A percentile compares a stretch with the other conserved stretches of the same genome.
These are phyloP conservation scores for Ananas comosus DNA, from an alignment of 176 grass and related monocot genomes.

Conservation along the genomic window DNA sequence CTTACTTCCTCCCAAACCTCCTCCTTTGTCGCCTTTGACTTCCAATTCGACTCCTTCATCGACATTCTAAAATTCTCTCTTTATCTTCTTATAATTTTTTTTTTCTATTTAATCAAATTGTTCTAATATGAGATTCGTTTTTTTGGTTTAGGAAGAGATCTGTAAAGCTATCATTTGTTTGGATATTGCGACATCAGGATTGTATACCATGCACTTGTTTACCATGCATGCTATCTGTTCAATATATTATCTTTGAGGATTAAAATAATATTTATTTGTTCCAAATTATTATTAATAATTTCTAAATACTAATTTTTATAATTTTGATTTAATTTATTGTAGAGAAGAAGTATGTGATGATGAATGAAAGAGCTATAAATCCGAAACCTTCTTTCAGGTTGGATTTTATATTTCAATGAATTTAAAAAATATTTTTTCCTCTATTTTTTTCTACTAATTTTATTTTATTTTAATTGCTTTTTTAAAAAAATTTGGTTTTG, in stretches of 20 bases:
- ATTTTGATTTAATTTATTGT: no score
- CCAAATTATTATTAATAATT: no score
- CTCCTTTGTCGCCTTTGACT: constrained; percentile 64
- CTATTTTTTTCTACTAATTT: no score
- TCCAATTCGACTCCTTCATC: constrained; percentile 75
- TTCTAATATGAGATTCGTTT: neutral
- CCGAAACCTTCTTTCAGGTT: no score
- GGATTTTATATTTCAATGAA: no score
- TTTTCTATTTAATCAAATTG: neutral
- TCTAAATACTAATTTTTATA: no score
- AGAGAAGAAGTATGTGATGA: no score
- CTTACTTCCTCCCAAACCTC: constrained; percentile 29
- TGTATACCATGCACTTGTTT: neutral
- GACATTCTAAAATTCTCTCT: constrained; percentile 32
- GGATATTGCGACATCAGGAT: constrained; percentile 69
- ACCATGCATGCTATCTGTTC: constrained; percentile 16
- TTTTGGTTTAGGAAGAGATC: constrained; percentile 54
- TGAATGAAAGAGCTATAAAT: no score
- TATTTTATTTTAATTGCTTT: no score
- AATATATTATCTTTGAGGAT: constrained; percentile 4
- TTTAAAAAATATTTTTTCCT: no score
- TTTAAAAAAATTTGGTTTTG: no score
- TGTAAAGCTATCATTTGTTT: constrained; percentile 93
- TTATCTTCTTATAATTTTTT: neutral
- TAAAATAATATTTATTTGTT: neutral